Evolutionary conservation across 2,329 filamentous ascomycete genomes (phyloP).

Genomic region (Alternaria postmessia): DNA sequence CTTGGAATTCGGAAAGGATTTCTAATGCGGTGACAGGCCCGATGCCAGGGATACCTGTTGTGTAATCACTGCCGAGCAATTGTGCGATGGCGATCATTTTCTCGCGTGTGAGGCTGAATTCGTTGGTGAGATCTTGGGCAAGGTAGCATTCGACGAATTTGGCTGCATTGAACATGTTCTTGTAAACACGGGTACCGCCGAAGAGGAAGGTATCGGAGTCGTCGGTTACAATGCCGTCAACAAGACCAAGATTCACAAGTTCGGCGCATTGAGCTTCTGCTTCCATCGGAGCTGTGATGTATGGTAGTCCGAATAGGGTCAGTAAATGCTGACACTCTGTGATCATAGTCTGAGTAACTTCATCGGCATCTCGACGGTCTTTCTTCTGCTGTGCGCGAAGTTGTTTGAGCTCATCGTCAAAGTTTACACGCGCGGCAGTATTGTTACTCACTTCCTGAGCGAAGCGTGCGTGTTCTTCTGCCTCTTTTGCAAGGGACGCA

Average conservation of each 20-base stretch:
- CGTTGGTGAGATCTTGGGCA: slow-evolving; percentile 80
- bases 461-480: slow-evolving; percentile 92
- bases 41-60: slow-evolving; percentile 87
- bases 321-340: slow-evolving; percentile 92
- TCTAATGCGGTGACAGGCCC: slow-evolving; percentile 95
- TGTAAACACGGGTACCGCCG: slow-evolving; percentile 94
- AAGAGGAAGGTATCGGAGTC: slow-evolving; percentile 97
- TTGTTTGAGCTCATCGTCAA: slow-evolving; percentile 85
- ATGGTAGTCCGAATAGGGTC: slow-evolving; percentile 89
- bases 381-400: slow-evolving; percentile 95
- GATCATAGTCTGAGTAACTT: slow-evolving; percentile 96
- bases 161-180: slow-evolving; percentile 99
- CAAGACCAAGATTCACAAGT: slow-evolving; percentile 82
- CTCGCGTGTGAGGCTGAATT: slow-evolving; percentile 84
- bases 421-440: slow-evolving; percentile 72
- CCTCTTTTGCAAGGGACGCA: slow-evolving; percentile 84
- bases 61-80: slow-evolving; percentile 92
- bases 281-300: slow-evolving; percentile 98
- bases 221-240: slow-evolving; percentile 97
- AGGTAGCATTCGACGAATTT: slow-evolving; percentile 99
- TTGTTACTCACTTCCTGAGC: slow-evolving; percentile 85
- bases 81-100: slow-evolving; percentile 91
- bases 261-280: slow-evolving; percentile 97
- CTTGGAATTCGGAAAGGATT: slow-evolving; percentile 87
- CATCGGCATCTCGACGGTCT: slow-evolving; percentile 92